Evolutionary conservation across 2,329 filamentous ascomycete species (phyloP), one percentile per base, ranked within the genome.

Genomic region (Monosporascus sp.): DNA sequence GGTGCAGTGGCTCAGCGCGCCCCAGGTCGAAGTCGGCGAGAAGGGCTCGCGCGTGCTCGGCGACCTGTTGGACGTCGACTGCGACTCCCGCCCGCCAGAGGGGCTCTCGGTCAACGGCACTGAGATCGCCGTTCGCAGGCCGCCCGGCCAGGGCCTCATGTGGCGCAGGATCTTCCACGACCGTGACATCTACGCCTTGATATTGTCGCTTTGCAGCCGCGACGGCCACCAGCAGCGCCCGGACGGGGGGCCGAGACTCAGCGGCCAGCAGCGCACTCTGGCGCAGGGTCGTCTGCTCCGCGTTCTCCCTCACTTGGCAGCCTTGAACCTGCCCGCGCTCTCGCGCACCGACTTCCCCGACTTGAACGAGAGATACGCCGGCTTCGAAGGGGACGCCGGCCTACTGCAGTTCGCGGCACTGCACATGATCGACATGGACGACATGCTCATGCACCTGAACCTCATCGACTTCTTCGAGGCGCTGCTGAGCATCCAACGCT

Each of bases 11-110:
- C 70, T 85, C 2, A 70, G 72, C 24, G 72, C 74, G 6, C 74
- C 77, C 0, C 70, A 80, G 42, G 78, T 82, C 6, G 77, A 77
- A 50, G 80, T 84, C 2, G 81, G 78, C 11, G 78, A 83, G 62
- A 75, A 73, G 34, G 80, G 76, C 2, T 72, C 71, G 2, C 72
- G 68, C 49, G 74, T 79, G 2, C 63, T 86, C 3, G 75, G 76
- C 2, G 76, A 81, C 57, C 63, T 85, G 37, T 72, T 85, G 4
- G 76, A 82, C 48, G 70, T 76, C 6, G 82, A 85, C 65, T 82
- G 77, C 57, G 72, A 76, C 9, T 57, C 70, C 15, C 68, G 59
- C 18, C 67, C 65, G 17, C 65, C 46, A 47, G 63, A 51, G 52
- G 64, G 45, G 31, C 41, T 63, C n/a, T 58, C 60, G 7, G 62